Base-by-base conservation (phyloP, 352 stramenopile species). In the Phytophthora melonis region DNA sequence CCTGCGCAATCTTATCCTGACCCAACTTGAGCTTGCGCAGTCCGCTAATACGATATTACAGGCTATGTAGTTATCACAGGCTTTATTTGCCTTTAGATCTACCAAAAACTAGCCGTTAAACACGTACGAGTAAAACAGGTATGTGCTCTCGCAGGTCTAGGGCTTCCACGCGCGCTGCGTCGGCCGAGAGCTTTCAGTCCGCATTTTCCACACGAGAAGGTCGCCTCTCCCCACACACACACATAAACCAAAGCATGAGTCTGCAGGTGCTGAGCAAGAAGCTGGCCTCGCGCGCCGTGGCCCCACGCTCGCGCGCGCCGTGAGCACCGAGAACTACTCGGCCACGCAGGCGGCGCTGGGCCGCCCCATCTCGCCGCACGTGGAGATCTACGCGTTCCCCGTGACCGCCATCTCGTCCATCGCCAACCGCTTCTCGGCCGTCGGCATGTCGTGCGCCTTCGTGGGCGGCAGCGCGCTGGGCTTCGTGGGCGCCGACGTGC, bases 381-480 rank as follows among this genome's bases (percentile, higher is more conserved):
- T 99, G 45, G 97, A 88, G 54, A 97, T 99, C 76, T 99, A 99
- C 86, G 85, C 91, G 57, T 98, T 99, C 73, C 97, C 97, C 5
- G 78, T 98, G 18, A 89, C 85, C 23, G 97, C 97, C 36, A 68
- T 99, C n/a, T 90, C 92, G 32, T 98, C 92, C 34, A 98, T 99
- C 81, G 95, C 92, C 25, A 98, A 98, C 76, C 95, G 97, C 55
- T 84, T 98, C 54, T 97, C 95, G 10, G 95, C 91, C 39, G 79
- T 97, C 18, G 80, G 79, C 32, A 86, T 99, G 52, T 87, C 90
- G 7, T 80, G 94, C 30, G 97, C 96, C 41, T 89, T 93, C 65
- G 82, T 82, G 16, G 86, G 87, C 21, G 75, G 93, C 30, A 93
- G 85, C 41, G 77, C 74, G 10, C 63, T 95, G 30, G 91, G 95